phyloP scores from a whole-genome alignment of 306 rosid species.

The Nissolia schottii region DNA sequence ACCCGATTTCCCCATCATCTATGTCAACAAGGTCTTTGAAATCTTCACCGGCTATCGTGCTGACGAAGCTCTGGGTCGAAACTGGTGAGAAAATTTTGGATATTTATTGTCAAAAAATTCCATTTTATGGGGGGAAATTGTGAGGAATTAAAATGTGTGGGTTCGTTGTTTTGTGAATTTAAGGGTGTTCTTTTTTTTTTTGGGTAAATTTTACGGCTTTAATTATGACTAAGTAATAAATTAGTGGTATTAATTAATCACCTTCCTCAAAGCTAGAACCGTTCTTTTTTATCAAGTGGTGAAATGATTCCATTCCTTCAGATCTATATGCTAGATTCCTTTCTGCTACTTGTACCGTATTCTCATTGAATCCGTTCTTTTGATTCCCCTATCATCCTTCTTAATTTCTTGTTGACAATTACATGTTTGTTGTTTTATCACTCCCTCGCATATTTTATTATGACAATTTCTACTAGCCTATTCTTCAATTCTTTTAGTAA shows the following conservation, averaged over 20 bases:
- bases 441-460: background rate
- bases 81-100: conserved; percentile 49
- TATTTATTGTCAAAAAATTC: background rate
- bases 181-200: background rate
- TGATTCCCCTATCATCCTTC: background rate
- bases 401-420: background rate
- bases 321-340: conserved; percentile 25
- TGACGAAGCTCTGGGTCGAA: conserved; percentile 87
- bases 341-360: conserved; percentile 6
- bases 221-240: background rate
- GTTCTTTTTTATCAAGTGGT: background rate
- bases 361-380: conserved; percentile 2
- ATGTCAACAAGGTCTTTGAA: conserved; percentile 93
- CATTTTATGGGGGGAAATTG: background rate
- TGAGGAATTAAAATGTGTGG: background rate
- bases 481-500: background rate
- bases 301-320: conserved; percentile 25
- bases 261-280: background rate
- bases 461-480: background rate
- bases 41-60: conserved; percentile 84
- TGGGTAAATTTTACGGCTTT: background rate
- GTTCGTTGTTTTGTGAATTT: conserved; percentile 1
- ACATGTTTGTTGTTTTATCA: background rate
- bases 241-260: background rate
- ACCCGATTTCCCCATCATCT: conserved; percentile 82